Percentiles rank a stretch among this genome's conserved stretches.
Evolutionary conservation across 306 rosid species (phyloP).

Genomic region (Citrullus mucosospermus): DNA sequence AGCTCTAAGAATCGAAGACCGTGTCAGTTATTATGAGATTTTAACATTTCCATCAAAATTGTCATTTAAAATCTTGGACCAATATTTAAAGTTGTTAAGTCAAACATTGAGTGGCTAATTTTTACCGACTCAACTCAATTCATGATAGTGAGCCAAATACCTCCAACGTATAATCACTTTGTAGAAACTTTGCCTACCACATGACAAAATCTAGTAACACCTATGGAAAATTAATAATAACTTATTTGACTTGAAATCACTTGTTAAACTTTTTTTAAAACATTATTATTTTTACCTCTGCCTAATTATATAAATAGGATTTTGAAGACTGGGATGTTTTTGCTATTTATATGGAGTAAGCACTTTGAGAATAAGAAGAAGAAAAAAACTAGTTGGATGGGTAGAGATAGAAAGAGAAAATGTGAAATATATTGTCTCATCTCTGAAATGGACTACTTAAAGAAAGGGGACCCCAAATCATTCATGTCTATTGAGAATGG

Average conservation of each 20-base stretch:
- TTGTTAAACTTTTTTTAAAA: background rate
- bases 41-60: too few species aligned
- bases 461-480: background rate
- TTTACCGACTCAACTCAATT: too few species aligned
- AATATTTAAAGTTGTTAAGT: too few species aligned
- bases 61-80: too few species aligned
- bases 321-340: background rate
- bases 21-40: too few species aligned
- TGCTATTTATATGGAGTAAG: background rate
- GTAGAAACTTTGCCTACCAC: too few species aligned
- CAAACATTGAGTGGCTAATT: too few species aligned
- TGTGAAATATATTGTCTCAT: background rate
- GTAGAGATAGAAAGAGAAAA: background rate
- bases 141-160: too few species aligned
- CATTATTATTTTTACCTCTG: background rate
- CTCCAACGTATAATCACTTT: too few species aligned
- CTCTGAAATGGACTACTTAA: background rate
- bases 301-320: background rate
- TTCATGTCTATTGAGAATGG: background rate
- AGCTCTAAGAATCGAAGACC: too few species aligned
- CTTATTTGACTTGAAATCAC: background rate
- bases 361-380: background rate
- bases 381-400: background rate
- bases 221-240: too few species aligned
- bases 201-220: too few species aligned